Evolutionary conservation across 1,284 basidiomycete species (phyloP).

Genomic region (Fomitopsis pinicola): DNA sequence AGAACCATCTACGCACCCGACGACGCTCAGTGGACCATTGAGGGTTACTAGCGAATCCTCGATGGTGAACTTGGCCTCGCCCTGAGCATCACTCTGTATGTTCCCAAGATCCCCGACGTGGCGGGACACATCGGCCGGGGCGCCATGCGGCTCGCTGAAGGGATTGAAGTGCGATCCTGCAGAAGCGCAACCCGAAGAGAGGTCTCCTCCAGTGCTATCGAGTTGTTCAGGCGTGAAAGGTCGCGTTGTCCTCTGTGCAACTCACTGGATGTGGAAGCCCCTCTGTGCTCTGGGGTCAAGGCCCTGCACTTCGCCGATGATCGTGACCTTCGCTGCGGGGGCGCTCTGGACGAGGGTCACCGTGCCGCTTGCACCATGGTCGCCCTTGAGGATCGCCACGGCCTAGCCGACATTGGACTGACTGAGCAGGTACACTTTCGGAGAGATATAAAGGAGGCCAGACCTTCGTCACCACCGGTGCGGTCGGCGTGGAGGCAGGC

Average conservation of each 20-base stretch:
- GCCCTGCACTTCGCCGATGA: slow-evolving; percentile 60
- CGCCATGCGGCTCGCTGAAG: slow-evolving; percentile 60
- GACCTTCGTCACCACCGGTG: slow-evolving; percentile 20
- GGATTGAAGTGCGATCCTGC: slow-evolving; percentile 81
- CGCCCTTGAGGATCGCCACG: slow-evolving; percentile 62
- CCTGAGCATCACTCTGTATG: slow-evolving; percentile 57
- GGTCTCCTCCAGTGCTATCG: slow-evolving; percentile 62
- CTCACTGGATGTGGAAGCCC: slow-evolving; percentile 80
- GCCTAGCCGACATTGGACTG: slow-evolving; percentile 39
- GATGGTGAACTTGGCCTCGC: slow-evolving; percentile 55
- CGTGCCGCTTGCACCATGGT: slow-evolving; percentile 52
- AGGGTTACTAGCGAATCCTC: slow-evolving; percentile 62
- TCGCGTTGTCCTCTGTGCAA: slow-evolving; percentile 8
- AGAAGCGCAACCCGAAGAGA: slow-evolving; percentile 63
- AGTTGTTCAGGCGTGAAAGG: neutral
- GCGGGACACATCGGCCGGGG: slow-evolving; percentile 48
- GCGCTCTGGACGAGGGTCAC: slow-evolving; percentile 62
- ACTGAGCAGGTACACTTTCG: neutral
- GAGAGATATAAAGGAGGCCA: neutral
- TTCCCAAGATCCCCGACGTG: slow-evolving; percentile 83
- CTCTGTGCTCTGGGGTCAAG: slow-evolving; percentile 56
- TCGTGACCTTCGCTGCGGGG: slow-evolving; percentile 49
- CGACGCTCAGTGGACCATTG: slow-evolving; percentile 64
- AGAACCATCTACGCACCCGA: slow-evolving; percentile 47
- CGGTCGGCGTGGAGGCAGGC: slow-evolving; percentile 7